These are phyloP conservation scores for Diutina pseudorugosa DNA, from an alignment of 1,139 yeast species.

Conservation along the genomic window DNA sequence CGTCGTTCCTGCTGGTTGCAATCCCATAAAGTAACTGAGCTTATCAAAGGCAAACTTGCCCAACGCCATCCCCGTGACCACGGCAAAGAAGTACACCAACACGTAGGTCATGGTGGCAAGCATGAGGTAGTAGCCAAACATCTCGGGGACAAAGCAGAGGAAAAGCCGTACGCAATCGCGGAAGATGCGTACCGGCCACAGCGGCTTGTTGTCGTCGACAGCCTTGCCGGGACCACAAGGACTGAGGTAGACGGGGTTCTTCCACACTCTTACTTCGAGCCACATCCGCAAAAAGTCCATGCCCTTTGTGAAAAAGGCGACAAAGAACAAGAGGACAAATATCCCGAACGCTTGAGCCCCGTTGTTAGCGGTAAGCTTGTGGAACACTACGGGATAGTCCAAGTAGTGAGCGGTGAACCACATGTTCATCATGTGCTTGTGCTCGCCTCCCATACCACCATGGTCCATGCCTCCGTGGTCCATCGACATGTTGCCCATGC, in stretches of 20 bases:
- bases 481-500: slow-evolving; percentile 7
- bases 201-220: background rate
- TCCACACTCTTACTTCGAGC: slow-evolving; percentile 55
- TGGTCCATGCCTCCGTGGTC: slow-evolving; percentile 4
- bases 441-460: slow-evolving; percentile 11
- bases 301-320: slow-evolving; percentile 48
- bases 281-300: slow-evolving; percentile 46
- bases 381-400: slow-evolving; percentile 51
- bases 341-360: slow-evolving; percentile 64
- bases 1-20: slow-evolving; percentile 12
- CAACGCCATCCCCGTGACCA: slow-evolving; percentile 52
- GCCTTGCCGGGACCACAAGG: background rate
- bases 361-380: slow-evolving; percentile 34
- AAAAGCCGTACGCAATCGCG: slow-evolving; percentile 44
- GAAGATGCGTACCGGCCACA: slow-evolving; percentile 14
- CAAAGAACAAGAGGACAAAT: slow-evolving; percentile 44
- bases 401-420: slow-evolving; percentile 38
- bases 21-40: slow-evolving; percentile 23
- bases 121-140: slow-evolving; percentile 62
- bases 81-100: slow-evolving; percentile 57
- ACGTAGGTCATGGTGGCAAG: slow-evolving; percentile 67
- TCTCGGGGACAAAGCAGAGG: slow-evolving; percentile 47
- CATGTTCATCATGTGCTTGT: slow-evolving; percentile 37
- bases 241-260: slow-evolving; percentile 14
- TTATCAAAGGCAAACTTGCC: slow-evolving; percentile 62